A percentile compares a stretch with the other conserved stretches of the same genome.
These are phyloP conservation scores for Axilococcus clingmanii DNA, from an alignment of 139 green algal species.

Conservation along the genomic window DNA sequence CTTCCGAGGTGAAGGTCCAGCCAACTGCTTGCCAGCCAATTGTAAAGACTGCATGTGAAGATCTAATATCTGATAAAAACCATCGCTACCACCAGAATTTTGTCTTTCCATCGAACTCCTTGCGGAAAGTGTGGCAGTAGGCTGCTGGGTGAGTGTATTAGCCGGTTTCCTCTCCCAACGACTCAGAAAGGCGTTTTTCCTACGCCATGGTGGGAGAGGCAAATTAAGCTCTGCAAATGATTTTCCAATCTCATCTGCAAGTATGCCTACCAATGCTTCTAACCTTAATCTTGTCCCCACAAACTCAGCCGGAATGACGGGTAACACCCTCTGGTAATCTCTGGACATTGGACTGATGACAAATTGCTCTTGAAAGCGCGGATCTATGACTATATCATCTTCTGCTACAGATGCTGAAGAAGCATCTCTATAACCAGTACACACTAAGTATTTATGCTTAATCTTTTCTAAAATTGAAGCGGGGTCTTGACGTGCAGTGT, in stretches of 20 bases:
- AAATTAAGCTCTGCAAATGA: constrained; percentile 26
- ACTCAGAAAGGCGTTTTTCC: constrained; percentile 33
- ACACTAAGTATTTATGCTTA: constrained; percentile 21
- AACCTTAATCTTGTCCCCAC: constrained; percentile 40
- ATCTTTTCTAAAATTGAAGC: constrained; percentile 25
- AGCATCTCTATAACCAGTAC: constrained; percentile 12
- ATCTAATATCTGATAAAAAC: too few relatives aligned
- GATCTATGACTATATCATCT: constrained; percentile 27
- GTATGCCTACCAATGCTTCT: constrained; percentile 30
- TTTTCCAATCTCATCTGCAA: constrained; percentile 43
- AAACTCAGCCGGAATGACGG: constrained; percentile 37
- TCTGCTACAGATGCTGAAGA: too few relatives aligned
- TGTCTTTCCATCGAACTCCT: too few relatives aligned
- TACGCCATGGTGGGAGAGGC: constrained; percentile 49
- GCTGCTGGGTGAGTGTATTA: too few relatives aligned
- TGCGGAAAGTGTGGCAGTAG: too few relatives aligned
- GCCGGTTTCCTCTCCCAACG: too few relatives aligned
- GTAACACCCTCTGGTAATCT: constrained; percentile 34
- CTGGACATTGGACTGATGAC: constrained; percentile 30
- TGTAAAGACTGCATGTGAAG: too few relatives aligned
- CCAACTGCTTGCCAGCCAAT: too few relatives aligned
- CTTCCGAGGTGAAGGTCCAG: too few relatives aligned
- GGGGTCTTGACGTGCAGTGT: neutral
- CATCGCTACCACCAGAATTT: too few relatives aligned
- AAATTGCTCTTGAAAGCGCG: constrained; percentile 49